Evolutionary conservation across 495 filamentous ascomycete genomes (phyloP), one percentile per base, ranked within the genome.

Genomic region (Penicillium maclennaniae): DNA sequence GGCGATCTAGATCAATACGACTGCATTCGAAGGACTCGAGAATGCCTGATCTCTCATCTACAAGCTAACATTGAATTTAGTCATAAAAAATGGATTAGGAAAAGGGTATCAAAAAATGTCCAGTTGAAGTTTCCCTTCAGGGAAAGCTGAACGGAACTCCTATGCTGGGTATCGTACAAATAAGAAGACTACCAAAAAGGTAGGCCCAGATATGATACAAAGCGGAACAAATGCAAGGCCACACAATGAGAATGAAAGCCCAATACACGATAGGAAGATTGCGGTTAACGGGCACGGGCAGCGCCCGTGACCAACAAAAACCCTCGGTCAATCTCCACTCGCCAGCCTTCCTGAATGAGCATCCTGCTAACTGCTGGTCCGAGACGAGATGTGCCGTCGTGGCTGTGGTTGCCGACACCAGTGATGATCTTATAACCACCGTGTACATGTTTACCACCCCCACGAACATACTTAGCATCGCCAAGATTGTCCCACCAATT

Each of bases 331-430:
- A 87, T 74, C 67, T 90, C 80, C 27, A 95, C 75, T 55, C 81
- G 87, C 93, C 93, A 98, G 0, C 89, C 91, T 49, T 92, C 88
- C 36, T 77, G 77, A 43, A 82, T 73, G 48, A 98, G 66, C 72
- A 86, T 86, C 63, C 79, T 87, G 46, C 74, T 83, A 1, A 98
- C 91, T n/a, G 88, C 87, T 31, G 87, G 88, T 2, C 89, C 84
- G 21, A 98, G 58, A 51, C 82, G 85, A 1, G 84, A 84, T 27
- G 77, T 85, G 0, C 92, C 90, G 38, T 84, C 84, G n/a, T 80
- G 79, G 45, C 83, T 91, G 63, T 98, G 93, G 28, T 74, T 72
- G 6, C 93, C 93, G 5, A 83, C 45, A 3, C 93, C 93, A 0
- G 90, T 95, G 21, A 98, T 77, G 21, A 98, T 86, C 37, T 78